A percentile compares a stretch with the other conserved stretches of the same genome.
These are phyloP conservation scores for Fistulinella cinereoalba DNA, from an alignment of 1,284 basidiomycete species.

Conservation along the genomic window DNA sequence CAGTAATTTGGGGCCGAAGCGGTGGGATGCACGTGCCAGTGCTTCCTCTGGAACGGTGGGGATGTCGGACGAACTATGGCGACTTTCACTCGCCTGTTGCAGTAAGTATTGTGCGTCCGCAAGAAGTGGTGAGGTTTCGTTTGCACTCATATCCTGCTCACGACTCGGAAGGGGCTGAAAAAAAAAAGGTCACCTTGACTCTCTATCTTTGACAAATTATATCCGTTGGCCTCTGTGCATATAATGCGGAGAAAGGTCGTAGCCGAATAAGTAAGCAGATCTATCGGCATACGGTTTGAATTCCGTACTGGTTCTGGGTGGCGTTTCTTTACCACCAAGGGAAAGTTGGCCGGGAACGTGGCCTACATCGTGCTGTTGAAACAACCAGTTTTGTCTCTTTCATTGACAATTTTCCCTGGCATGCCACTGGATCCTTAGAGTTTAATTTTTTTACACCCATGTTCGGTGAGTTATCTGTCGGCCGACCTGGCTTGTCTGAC, in stretches of 20 bases:
- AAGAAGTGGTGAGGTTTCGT: constrained; percentile 28
- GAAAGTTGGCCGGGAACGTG: constrained; percentile 16
- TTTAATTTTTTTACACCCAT: not conserved
- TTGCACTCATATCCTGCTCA: constrained; percentile 11
- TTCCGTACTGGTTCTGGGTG: not conserved
- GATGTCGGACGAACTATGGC: constrained; percentile 12
- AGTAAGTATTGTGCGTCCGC: constrained; percentile 2
- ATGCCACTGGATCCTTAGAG: constrained; percentile 6
- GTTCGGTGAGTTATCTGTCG: constrained; percentile 4
- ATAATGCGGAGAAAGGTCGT: constrained; percentile 13
- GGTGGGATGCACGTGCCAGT: constrained; percentile 17
- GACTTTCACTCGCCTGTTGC: constrained; percentile 5
- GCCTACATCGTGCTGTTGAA: constrained; percentile 29
- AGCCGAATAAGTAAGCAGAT: constrained; percentile 8
- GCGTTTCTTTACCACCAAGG: constrained; percentile 2
- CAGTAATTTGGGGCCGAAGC: constrained; percentile 37
- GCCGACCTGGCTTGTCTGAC: not conserved
- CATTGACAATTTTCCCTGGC: constrained; percentile 3
- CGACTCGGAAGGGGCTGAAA: not conserved
- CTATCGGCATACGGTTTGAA: not conserved
- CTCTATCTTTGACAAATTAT: too few relatives aligned
- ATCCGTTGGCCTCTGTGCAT: too few relatives aligned
- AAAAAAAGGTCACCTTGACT: not conserved
- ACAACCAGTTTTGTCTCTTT: constrained; percentile 1
- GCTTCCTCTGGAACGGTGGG: constrained; percentile 16